Percentiles rank a stretch among this genome's conserved stretches.
These are phyloP conservation scores for Dipodascus albidus DNA, from an alignment of 805 yeast species.

Conservation along the genomic window DNA sequence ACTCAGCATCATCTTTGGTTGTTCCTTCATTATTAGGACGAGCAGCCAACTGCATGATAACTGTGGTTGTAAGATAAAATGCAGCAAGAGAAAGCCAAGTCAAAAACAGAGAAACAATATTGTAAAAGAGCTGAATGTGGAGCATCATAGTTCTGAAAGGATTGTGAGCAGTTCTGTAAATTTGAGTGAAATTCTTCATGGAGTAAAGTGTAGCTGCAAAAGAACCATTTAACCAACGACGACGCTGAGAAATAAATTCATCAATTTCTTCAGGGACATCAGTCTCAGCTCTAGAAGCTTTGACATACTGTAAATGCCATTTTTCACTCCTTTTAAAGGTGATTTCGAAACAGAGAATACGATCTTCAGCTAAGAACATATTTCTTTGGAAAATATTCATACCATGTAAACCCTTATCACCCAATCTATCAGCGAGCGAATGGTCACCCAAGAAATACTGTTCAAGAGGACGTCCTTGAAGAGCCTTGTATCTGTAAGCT, in stretches of 20 bases:
- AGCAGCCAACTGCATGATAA: constrained; percentile 39
- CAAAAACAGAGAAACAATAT: constrained; percentile 39
- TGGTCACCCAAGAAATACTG: constrained; percentile 60
- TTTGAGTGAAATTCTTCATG: constrained; percentile 8
- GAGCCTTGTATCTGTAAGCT: constrained; percentile 49
- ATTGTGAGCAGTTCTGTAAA: constrained; percentile 44
- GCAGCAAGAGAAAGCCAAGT: constrained; percentile 57
- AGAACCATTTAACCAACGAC: constrained; percentile 63
- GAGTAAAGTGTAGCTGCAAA: constrained; percentile 42
- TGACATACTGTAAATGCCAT: constrained; percentile 55
- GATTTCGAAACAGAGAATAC: constrained; percentile 54
- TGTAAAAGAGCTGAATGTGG: constrained; percentile 46
- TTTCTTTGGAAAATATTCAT: constrained; percentile 55
- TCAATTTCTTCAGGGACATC: constrained; percentile 56
- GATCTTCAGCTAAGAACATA: constrained; percentile 62
- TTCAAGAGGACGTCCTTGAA: constrained; percentile 52
- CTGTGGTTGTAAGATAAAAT: constrained; percentile 52
- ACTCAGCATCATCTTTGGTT: constrained; percentile 21
- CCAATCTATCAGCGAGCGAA: constrained; percentile 33
- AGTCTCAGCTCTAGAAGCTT: constrained; percentile 53
- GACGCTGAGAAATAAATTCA: constrained; percentile 51
- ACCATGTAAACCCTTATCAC: constrained; percentile 46
- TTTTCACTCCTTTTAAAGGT: constrained; percentile 44
- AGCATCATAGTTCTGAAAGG: constrained; percentile 37
- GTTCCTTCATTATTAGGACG: constrained; percentile 32